Conservation (phyloP, 192 early-diverging fungal genomes). For the Coemansia sp. region DNA sequence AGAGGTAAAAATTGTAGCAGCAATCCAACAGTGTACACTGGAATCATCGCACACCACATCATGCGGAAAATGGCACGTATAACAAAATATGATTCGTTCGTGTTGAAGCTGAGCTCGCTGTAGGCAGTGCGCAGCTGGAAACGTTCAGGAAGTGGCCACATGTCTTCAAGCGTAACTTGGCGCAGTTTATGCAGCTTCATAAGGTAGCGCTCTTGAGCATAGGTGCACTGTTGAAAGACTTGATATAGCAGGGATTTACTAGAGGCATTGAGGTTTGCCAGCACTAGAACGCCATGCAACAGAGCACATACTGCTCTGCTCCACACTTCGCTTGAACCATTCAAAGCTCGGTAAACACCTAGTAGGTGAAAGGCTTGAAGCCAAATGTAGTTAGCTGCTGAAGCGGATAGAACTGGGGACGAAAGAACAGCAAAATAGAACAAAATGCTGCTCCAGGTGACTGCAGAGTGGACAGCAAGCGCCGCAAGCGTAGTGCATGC, state of each 20-base stretch:
- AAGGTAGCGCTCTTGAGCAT: background rate
- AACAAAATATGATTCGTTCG: conserved; percentile 33
- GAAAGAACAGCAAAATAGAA: background rate
- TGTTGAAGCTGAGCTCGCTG: conserved; percentile 23
- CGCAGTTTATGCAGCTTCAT: background rate
- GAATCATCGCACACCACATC: conserved; percentile 35
- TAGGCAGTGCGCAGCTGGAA: background rate
- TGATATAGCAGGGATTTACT: background rate
- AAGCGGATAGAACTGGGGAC: background rate
- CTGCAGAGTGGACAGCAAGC: background rate
- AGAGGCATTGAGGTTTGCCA: background rate
- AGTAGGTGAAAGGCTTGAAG: background rate
- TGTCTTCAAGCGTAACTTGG: background rate
- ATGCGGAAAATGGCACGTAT: conserved; percentile 30
- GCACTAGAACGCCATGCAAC: background rate
- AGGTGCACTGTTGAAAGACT: background rate
- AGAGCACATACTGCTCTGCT: background rate
- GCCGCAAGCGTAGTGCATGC: background rate
- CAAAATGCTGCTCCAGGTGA: background rate
- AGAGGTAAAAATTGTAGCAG: conserved; percentile 7
- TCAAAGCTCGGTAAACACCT: background rate
- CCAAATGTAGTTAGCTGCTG: background rate
- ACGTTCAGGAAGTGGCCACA: conserved; percentile 4
- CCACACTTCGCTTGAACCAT: background rate
- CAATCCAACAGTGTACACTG: conserved; percentile 18